phyloP scores from a whole-genome alignment of 148 eudicot genomes.

The Pharnaceum exiguum region DNA sequence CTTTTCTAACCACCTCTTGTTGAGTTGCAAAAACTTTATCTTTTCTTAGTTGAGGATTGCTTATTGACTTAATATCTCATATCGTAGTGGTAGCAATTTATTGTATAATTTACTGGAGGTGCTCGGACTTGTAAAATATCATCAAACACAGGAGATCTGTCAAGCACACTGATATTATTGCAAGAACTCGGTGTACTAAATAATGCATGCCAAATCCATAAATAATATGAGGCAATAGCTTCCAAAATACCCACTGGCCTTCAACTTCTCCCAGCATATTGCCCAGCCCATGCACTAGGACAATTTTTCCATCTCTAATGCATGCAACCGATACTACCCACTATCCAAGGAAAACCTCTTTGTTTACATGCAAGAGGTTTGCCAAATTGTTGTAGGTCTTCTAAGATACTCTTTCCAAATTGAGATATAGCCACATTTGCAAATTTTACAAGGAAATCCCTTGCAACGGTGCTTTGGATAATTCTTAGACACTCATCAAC shows the following conservation, averaged over 20 bases:
- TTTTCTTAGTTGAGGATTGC: not conserved
- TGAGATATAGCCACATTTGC: too few species aligned
- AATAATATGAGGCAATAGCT: not conserved
- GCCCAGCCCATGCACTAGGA: not conserved
- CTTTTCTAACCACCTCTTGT: not conserved
- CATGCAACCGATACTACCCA: not conserved
- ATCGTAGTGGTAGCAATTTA: too few species aligned
- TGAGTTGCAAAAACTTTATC: not conserved
- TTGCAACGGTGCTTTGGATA: too few species aligned
- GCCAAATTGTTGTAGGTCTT: too few species aligned
- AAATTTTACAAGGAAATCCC: too few species aligned
- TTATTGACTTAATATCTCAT: too few species aligned
- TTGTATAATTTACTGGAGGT: too few species aligned
- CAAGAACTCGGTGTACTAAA: not conserved
- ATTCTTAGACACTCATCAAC: too few species aligned
- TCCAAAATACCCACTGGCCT: not conserved
- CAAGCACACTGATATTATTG: not conserved
- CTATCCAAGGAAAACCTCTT: not conserved
- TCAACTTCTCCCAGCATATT: not conserved
- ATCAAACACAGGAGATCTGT: not conserved
- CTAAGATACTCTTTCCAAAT: too few species aligned
- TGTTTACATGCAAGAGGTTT: not conserved
- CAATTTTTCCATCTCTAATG: constrained; percentile 1
- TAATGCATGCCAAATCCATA: not conserved
- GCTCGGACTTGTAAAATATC: too few species aligned